These are phyloP conservation scores for Boletus vermiculosoides DNA, from an alignment of 768 basidiomycete species.

Conservation along the genomic window DNA sequence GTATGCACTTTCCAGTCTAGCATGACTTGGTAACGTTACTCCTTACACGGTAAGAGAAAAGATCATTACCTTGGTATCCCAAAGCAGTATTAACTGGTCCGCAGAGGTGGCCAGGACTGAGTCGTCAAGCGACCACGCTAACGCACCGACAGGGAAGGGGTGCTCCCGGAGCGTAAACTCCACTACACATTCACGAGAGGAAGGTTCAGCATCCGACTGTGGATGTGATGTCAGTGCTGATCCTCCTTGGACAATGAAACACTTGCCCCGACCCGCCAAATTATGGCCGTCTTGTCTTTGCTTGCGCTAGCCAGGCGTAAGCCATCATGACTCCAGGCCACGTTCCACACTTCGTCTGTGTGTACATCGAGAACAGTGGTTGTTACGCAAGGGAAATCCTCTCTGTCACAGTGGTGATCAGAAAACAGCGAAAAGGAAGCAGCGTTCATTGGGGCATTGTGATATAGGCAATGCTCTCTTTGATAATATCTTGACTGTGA, in stretches of 20 bases:
- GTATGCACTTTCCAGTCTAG: constrained; percentile 73
- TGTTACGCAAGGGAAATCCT: constrained; percentile 80
- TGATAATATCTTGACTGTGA: constrained; percentile 84
- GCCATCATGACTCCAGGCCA: constrained; percentile 95
- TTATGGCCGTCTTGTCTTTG: constrained; percentile 82
- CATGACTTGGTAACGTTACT: constrained; percentile 11
- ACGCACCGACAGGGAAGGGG: constrained; percentile 68
- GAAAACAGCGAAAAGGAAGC: constrained; percentile 76
- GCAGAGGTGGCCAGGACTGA: constrained; percentile 77
- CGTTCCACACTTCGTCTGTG: constrained; percentile 91
- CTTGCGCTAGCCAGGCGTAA: constrained; percentile 81
- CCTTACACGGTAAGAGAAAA: background rate
- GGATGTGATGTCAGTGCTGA: constrained; percentile 4
- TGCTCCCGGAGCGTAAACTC: constrained; percentile 73
- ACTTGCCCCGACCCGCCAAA: constrained; percentile 84
- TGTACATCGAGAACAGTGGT: constrained; percentile 86
- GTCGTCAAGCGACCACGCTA: constrained; percentile 95
- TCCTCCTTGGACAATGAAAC: constrained; percentile 5
- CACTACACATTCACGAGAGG: constrained; percentile 57
- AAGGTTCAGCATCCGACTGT: constrained; percentile 47
- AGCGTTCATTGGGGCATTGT: constrained; percentile 63
- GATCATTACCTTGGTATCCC: constrained; percentile 78
- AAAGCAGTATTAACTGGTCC: constrained; percentile 81
- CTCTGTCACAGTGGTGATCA: constrained; percentile 81
- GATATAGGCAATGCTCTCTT: constrained; percentile 79